A percentile compares a stretch with the other conserved stretches of the same genome.
Evolutionary conservation across 2,329 filamentous ascomycete genomes (phyloP).

Genomic region (Fusarium cicatricum): DNA sequence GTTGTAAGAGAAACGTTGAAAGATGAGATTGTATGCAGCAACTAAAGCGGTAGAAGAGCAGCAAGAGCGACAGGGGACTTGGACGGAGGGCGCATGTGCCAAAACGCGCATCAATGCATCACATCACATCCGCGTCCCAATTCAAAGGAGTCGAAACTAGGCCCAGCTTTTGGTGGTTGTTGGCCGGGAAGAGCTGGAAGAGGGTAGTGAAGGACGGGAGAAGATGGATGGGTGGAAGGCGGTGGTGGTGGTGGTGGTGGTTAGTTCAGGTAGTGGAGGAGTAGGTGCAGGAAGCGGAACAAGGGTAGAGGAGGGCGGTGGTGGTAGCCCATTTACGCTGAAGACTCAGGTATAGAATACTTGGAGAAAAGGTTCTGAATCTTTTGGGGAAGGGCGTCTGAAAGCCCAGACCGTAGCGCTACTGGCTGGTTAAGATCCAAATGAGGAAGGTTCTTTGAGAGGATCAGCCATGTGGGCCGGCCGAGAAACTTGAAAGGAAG

Average conservation of each 20-base stretch:
- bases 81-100: constrained; percentile 30
- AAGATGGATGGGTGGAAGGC: constrained; percentile 23
- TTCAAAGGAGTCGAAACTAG: constrained; percentile 23
- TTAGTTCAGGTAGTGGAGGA: constrained; percentile 27
- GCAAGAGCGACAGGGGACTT: constrained; percentile 32
- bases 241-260: constrained; percentile 22
- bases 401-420: neutral
- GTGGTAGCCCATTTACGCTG: constrained; percentile 20
- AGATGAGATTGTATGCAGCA: constrained; percentile 8
- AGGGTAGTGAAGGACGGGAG: constrained; percentile 19
- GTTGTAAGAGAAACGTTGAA: constrained; percentile 12
- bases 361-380: constrained; percentile 9
- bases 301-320: constrained; percentile 17
- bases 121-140: constrained; percentile 31
- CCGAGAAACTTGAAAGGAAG: constrained; percentile 28
- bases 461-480: constrained; percentile 25
- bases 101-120: constrained; percentile 32
- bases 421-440: constrained; percentile 11
- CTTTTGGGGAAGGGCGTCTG: constrained; percentile 24
- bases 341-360: constrained; percentile 12
- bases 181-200: constrained; percentile 26
- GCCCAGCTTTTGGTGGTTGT: constrained; percentile 11
- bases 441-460: constrained; percentile 5
- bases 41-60: constrained; percentile 20
- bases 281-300: constrained; percentile 21